These are phyloP conservation scores for Raphanus raphanistrum DNA, from an alignment of 345 rosid genomes.

Conservation along the genomic window DNA sequence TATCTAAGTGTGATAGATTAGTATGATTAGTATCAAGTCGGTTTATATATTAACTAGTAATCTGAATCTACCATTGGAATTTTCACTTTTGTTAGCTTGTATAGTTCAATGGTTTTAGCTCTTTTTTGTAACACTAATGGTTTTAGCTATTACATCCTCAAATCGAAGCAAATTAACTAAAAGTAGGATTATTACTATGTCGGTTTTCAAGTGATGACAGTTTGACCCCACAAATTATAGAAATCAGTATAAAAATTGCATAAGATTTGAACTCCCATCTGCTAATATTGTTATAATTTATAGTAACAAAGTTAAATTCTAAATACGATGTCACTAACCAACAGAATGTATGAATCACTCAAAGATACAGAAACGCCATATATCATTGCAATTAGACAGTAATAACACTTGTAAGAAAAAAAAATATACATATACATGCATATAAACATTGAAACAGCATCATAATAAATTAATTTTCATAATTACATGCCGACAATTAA, in stretches of 20 bases:
- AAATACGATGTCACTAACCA: conserved; percentile 13
- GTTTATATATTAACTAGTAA: background rate
- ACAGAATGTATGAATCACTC: background rate
- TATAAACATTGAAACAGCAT: background rate
- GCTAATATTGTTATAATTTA: too few species aligned
- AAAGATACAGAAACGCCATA: background rate
- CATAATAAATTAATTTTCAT: conserved; percentile 5
- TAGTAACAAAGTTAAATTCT: background rate
- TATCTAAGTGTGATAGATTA: background rate
- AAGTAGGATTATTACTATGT: background rate
- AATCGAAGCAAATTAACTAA: too few species aligned
- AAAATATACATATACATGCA: background rate
- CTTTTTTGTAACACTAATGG: too few species aligned
- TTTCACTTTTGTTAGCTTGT: background rate
- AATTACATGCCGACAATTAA: background rate
- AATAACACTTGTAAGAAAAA: background rate
- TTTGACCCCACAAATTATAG: conserved; percentile 29
- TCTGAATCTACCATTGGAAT: background rate
- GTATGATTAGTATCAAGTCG: background rate
- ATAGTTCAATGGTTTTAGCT: background rate
- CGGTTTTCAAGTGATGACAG: conserved; percentile 31
- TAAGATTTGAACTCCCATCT: background rate
- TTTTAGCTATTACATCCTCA: too few species aligned
- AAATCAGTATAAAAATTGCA: conserved; percentile 3
- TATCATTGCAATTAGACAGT: background rate